These are phyloP conservation scores for Skeletonema tropicum DNA, from an alignment of 108 stramenopile genomes.

Conservation along the genomic window DNA sequence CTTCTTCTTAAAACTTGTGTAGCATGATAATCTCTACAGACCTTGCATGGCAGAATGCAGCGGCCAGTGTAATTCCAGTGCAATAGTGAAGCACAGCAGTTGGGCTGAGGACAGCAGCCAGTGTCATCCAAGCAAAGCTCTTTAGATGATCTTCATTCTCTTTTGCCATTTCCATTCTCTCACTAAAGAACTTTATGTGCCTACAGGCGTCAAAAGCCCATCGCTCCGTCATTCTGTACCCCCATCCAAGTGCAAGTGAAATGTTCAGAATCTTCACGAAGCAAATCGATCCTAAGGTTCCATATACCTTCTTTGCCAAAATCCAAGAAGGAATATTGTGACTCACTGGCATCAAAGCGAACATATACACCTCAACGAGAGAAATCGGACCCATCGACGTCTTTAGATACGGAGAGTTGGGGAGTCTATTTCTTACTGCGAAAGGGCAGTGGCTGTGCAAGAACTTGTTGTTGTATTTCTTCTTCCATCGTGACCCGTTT, in stretches of 20 bases:
- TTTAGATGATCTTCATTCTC: slow-evolving; percentile 1
- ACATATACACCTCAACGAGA: slow-evolving; percentile 28
- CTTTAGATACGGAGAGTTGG: slow-evolving; percentile 3
- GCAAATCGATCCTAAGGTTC: slow-evolving; percentile 21
- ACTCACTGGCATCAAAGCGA: slow-evolving; percentile 36
- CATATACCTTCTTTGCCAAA: slow-evolving; percentile 10
- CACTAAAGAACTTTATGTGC: slow-evolving; percentile 2
- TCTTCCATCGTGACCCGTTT: slow-evolving; percentile 14
- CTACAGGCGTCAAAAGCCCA: slow-evolving; percentile 45
- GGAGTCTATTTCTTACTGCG: slow-evolving; percentile 29
- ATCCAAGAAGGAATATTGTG: slow-evolving; percentile 27
- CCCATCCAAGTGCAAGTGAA: slow-evolving; percentile 43
- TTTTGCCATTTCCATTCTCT: slow-evolving; percentile 13
- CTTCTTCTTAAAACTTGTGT: not conserved
- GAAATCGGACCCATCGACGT: slow-evolving; percentile 6
- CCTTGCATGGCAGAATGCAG: slow-evolving; percentile 29
- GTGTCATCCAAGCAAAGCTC: slow-evolving; percentile 5
- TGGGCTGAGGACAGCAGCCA: slow-evolving; percentile 35
- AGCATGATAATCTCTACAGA: slow-evolving; percentile 19
- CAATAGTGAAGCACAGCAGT: slow-evolving; percentile 45
- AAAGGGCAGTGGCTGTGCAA: slow-evolving; percentile 23
- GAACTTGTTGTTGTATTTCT: slow-evolving; percentile 16
- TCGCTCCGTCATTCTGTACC: slow-evolving; percentile 41
- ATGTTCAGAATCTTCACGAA: slow-evolving; percentile 18
- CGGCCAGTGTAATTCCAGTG: slow-evolving; percentile 44